Evolutionary conservation across 2,329 filamentous ascomycete genomes (phyloP), one percentile per base, ranked within the genome.

Genomic region (Fusarium sororula): DNA sequence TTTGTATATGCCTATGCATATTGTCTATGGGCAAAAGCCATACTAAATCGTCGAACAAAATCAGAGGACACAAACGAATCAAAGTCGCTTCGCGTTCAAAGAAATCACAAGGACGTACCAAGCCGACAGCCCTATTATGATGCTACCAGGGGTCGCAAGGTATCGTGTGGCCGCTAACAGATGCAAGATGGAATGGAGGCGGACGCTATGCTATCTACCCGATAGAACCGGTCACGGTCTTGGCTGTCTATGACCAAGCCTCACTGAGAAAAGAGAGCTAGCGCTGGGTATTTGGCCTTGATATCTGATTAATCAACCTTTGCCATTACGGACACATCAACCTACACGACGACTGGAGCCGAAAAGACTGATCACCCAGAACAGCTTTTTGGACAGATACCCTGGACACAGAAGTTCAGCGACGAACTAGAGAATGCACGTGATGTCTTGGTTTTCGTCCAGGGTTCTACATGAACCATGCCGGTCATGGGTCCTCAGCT

Each of bases 1-100:
- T 74, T 81, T 84, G 82, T 89, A 88, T 70, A 90, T 90, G 88
- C 87, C 87, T 14, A 81, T 89, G 72, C 85, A 88, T 75, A 83
- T 89, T 58, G 81, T 89, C 18, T 89, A 87, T 73, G 88, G 84
- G 22, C 88, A 90, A 78, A 89, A 86, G 77, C 86, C 88, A 39
- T 56, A 69, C 41, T 74, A 68, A 56, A 53, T 45, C 54, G 30
- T 37, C 48, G 28, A 37, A 28, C n/a, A 37, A 42, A 26, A 69
- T 76, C 45, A 14, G 26, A 38, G 42, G 28, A 53, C 24, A 51
- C 28, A 51, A 32, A 41, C 17, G 44, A 38, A 53, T 50, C 26
- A 28, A 35, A 39, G 50, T 39, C 20, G 15, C 20, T 44, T 38
- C 28, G 18, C 28, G 28, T 51, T 28, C 45, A 58, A 58, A 26